A percentile compares a stretch with the other conserved stretches of the same genome.
phyloP scores from a whole-genome alignment of 192 early-diverging fungal species.

The Entomortierella parvispora region DNA sequence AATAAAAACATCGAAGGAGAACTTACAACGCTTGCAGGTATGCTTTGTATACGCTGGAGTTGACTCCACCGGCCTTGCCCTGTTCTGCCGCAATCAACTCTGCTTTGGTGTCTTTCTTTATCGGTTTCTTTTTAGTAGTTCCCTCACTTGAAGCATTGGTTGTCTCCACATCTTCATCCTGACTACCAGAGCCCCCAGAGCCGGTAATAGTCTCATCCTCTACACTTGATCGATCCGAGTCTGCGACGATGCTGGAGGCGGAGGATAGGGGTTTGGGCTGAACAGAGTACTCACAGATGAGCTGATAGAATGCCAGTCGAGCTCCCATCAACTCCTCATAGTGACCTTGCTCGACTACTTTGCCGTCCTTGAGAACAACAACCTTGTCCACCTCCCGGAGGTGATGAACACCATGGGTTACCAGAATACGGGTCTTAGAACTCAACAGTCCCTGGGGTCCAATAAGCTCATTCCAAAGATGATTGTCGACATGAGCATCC shows the following conservation, averaged over 20 bases:
- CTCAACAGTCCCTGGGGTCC: slow-evolving; percentile 31
- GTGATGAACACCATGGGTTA: slow-evolving; percentile 59
- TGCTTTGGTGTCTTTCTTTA: slow-evolving; percentile 27
- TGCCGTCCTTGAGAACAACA: slow-evolving; percentile 54
- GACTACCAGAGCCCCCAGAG: slow-evolving; percentile 13
- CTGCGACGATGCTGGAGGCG: neutral
- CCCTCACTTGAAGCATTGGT: neutral
- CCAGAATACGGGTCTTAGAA: slow-evolving; percentile 71
- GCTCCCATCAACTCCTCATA: slow-evolving; percentile 59
- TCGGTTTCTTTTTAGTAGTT: neutral
- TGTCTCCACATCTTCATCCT: neutral
- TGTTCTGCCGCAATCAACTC: slow-evolving; percentile 11
- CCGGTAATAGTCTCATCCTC: no score
- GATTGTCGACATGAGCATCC: slow-evolving; percentile 57
- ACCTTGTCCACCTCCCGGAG: slow-evolving; percentile 57
- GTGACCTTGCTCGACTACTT: slow-evolving; percentile 61
- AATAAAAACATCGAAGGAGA: slow-evolving; percentile 31
- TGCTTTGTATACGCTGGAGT: slow-evolving; percentile 21
- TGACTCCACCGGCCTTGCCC: neutral
- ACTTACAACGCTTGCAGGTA: slow-evolving; percentile 36
- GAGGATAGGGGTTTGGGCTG: slow-evolving; percentile 25
- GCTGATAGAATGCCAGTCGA: slow-evolving; percentile 42
- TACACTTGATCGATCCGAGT: neutral
- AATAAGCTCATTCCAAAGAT: slow-evolving; percentile 56
- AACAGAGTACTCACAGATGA: slow-evolving; percentile 46